phyloP scores from a whole-genome alignment of 2,329 filamentous ascomycete species.

The Plenodomus tracheiphilus region DNA sequence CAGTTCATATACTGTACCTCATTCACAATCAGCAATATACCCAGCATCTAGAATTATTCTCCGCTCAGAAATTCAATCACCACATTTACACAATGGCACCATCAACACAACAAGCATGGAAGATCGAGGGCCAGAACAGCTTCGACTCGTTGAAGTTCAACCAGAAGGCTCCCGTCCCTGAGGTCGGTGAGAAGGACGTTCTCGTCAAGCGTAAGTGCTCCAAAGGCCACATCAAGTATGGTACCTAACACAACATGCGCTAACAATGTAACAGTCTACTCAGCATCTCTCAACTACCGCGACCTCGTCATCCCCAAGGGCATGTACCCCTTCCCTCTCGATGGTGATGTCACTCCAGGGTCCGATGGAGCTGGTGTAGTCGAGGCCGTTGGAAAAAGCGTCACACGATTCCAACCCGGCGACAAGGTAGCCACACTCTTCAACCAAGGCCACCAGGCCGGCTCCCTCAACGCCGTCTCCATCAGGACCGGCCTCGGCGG shows the following conservation, averaged over 20 bases:
- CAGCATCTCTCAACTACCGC: slow-evolving; percentile 54
- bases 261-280: slow-evolving; percentile 46
- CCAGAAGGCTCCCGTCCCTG: slow-evolving; percentile 57
- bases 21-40: background rate
- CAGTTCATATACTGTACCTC: background rate
- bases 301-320: slow-evolving; percentile 54
- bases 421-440: slow-evolving; percentile 67
- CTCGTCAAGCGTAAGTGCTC: slow-evolving; percentile 62
- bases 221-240: background rate
- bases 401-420: slow-evolving; percentile 60
- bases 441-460: slow-evolving; percentile 60
- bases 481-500: slow-evolving; percentile 67
- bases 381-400: slow-evolving; percentile 58
- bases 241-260: background rate
- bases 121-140: slow-evolving; percentile 55
- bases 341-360: slow-evolving; percentile 48
- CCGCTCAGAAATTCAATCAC: background rate
- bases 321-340: slow-evolving; percentile 50
- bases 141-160: slow-evolving; percentile 66
- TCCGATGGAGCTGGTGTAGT: slow-evolving; percentile 60
- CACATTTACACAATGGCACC: slow-evolving; percentile 39
- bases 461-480: slow-evolving; percentile 46
- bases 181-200: slow-evolving; percentile 70
- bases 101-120: slow-evolving; percentile 61
- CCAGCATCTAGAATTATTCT: background rate